phyloP scores from a whole-genome alignment of 192 early-diverging fungal species.

The Gamsiella multidivaricata region DNA sequence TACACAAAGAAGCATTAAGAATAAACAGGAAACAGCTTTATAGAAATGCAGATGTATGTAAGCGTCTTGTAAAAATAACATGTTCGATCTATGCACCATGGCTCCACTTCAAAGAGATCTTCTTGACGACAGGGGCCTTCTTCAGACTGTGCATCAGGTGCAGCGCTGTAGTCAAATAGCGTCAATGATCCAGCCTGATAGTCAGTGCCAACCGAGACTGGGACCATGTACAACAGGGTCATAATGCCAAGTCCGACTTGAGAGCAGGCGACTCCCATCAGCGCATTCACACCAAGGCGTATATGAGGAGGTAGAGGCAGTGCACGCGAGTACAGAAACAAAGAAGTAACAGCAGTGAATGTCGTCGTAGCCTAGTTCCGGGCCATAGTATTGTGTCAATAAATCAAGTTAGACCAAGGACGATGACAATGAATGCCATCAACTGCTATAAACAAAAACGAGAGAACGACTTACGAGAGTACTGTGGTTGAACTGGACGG shows the following conservation, averaged over 20 bases:
- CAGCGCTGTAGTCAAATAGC: constrained; percentile 81
- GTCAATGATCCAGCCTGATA: constrained; percentile 95
- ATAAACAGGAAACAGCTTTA: neutral
- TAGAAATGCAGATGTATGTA: neutral
- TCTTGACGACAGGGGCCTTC: constrained; percentile 59
- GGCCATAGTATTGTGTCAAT: too few relatives aligned
- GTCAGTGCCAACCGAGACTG: constrained; percentile 89
- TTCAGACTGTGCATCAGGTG: constrained; percentile 80
- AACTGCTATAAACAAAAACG: neutral
- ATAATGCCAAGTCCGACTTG: constrained; percentile 93
- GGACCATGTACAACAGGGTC: constrained; percentile 94
- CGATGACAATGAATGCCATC: too few relatives aligned
- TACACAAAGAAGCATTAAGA: too few relatives aligned
- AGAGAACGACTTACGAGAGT: constrained; percentile 70
- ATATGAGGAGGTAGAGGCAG: constrained; percentile 77
- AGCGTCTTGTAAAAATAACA: neutral
- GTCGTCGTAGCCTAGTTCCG: constrained; percentile 91
- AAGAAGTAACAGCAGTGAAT: constrained; percentile 70
- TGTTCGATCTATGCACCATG: neutral
- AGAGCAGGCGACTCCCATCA: constrained; percentile 78
- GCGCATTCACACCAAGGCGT: constrained; percentile 75
- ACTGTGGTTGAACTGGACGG: constrained; percentile 96
- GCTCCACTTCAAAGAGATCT: constrained; percentile 38
- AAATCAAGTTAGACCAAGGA: neutral
- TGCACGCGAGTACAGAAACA: constrained; percentile 81